Conservation (phyloP, 1,284 basidiomycete genomes). For the Earliella scabrosa region DNA sequence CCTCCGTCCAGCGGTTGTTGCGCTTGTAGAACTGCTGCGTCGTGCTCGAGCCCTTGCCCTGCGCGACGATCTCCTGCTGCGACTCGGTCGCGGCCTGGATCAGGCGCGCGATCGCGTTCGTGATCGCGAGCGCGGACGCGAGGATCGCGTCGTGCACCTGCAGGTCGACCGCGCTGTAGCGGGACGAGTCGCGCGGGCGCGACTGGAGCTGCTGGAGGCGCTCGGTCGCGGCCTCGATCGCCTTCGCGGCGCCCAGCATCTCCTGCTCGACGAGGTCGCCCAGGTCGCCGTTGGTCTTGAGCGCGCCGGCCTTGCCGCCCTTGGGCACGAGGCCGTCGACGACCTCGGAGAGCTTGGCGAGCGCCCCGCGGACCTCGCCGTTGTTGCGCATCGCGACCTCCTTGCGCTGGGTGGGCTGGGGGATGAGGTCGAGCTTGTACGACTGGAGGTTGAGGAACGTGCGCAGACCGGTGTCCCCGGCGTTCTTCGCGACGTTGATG, state of each 20-base stretch:
- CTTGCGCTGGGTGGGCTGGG: slow-evolving; percentile 72
- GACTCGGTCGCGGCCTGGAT: slow-evolving; percentile 97
- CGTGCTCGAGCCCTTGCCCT: slow-evolving; percentile 91
- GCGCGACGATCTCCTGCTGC: slow-evolving; percentile 96
- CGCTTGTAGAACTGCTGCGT: slow-evolving; percentile 99
- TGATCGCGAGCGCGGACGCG: slow-evolving; percentile 92
- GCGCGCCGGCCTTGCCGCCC: slow-evolving; percentile 69
- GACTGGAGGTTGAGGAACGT: slow-evolving; percentile 97
- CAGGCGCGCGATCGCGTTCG: slow-evolving; percentile 91
- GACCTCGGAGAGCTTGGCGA: slow-evolving; percentile 85
- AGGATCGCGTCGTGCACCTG: slow-evolving; percentile 99
- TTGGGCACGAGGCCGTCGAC: slow-evolving; percentile 91
- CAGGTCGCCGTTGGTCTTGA: slow-evolving; percentile 90
- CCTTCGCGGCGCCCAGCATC: slow-evolving; percentile 92
- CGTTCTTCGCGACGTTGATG: slow-evolving; percentile 80
- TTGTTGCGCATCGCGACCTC: slow-evolving; percentile 93
- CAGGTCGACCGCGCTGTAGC: slow-evolving; percentile 89
- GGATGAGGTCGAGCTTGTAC: slow-evolving; percentile 86
- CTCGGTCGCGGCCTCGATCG: slow-evolving; percentile 93
- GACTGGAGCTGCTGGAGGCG: slow-evolving; percentile 90
- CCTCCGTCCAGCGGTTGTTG: slow-evolving; percentile 99
- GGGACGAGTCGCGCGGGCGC: slow-evolving; percentile 82
- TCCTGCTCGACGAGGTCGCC: slow-evolving; percentile 97
- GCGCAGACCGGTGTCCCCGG: slow-evolving; percentile 88
- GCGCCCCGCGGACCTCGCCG: slow-evolving; percentile 80